Conservation (phyloP, 495 filamentous ascomycete genomes). For the Penicillium angulare region DNA sequence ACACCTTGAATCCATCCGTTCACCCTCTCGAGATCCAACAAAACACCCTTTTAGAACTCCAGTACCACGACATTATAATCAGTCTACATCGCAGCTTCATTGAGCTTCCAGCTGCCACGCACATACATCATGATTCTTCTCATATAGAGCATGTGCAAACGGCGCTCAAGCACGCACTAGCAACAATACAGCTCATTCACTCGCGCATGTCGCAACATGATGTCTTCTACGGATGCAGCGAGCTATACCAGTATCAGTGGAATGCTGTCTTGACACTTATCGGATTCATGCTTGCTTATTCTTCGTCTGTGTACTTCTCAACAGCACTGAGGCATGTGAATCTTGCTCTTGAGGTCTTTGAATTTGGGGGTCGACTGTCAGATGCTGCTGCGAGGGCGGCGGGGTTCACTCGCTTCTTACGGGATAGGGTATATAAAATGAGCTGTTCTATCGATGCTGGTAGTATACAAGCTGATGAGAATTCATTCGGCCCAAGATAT, state of each 20-base stretch:
- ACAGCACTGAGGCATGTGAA: neutral
- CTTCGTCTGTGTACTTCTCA: constrained; percentile 39
- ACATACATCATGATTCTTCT: too few relatives aligned
- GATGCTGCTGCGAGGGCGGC: neutral
- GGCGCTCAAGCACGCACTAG: constrained; percentile 25
- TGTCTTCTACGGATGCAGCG: constrained; percentile 20
- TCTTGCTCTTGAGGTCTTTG: neutral
- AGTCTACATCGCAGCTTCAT: constrained; percentile 27
- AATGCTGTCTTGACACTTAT: constrained; percentile 34
- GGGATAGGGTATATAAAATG: neutral
- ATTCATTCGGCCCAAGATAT: too few relatives aligned
- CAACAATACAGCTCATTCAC: constrained; percentile 17
- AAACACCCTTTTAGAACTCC: constrained; percentile 19
- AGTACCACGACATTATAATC: constrained; percentile 31
- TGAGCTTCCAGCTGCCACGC: constrained; percentile 23
- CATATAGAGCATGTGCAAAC: constrained; percentile 25
- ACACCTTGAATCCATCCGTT: neutral
- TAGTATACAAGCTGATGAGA: too few relatives aligned
- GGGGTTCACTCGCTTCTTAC: neutral
- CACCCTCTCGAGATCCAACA: constrained; percentile 9
- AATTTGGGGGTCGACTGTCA: neutral
- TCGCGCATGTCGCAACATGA: constrained; percentile 20
- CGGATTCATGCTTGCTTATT: constrained; percentile 50
- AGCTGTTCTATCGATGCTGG: neutral
- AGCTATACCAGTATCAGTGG: constrained; percentile 33